These are phyloP conservation scores for Pulveroboletus ravenelii DNA, from an alignment of 768 basidiomycete genomes.

Conservation along the genomic window DNA sequence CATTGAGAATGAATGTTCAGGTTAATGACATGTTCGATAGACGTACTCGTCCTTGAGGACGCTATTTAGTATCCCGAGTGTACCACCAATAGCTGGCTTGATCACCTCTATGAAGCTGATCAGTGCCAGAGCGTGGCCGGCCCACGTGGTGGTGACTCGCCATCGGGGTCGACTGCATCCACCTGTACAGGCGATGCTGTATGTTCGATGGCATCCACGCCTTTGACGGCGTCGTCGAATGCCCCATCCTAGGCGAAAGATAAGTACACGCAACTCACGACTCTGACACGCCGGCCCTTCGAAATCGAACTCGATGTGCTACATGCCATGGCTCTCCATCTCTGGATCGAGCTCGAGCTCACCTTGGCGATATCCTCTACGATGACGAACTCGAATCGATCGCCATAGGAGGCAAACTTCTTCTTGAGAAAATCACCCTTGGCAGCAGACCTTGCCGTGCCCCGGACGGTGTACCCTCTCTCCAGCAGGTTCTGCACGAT, in stretches of 20 bases:
- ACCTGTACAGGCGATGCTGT: constrained; percentile 60
- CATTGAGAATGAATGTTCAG: neutral
- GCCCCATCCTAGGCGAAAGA: constrained; percentile 45
- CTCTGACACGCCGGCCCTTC: neutral
- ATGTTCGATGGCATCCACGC: constrained; percentile 67
- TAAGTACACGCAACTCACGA: neutral
- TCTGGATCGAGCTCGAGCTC: too few relatives aligned
- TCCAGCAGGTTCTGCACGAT: constrained; percentile 53
- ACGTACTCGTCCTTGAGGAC: constrained; percentile 50
- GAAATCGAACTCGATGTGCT: too few relatives aligned
- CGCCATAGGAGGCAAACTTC: constrained; percentile 48
- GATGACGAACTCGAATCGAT: constrained; percentile 57
- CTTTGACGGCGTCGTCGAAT: constrained; percentile 77
- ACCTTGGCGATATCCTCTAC: constrained; percentile 64
- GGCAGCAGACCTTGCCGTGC: constrained; percentile 57
- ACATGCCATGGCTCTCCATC: too few relatives aligned
- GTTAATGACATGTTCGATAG: neutral
- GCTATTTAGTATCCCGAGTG: constrained; percentile 55
- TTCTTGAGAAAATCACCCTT: constrained; percentile 58
- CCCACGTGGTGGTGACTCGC: constrained; percentile 5
- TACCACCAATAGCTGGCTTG: constrained; percentile 68
- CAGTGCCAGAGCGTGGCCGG: neutral
- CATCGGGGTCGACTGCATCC: constrained; percentile 42
- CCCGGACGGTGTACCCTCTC: constrained; percentile 58
- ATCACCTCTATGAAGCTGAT: constrained; percentile 47